Conservation (phyloP, 495 filamentous ascomycete species). For the Trichoderma reesei region DNA sequence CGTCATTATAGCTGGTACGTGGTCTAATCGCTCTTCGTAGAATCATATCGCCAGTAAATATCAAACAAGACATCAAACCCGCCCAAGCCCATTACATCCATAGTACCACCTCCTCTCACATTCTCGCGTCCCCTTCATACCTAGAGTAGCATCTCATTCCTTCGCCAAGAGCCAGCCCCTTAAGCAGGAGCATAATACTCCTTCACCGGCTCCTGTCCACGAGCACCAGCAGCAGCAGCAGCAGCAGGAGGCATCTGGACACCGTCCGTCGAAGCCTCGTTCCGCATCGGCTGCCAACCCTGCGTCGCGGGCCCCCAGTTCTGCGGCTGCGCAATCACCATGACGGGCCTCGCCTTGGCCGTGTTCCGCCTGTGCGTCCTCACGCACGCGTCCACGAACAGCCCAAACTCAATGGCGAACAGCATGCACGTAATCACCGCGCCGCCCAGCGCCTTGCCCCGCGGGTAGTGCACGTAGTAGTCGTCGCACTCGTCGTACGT, state of each 20-base stretch:
- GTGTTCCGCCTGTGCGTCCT: slow-evolving; percentile 27
- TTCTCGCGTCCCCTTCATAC: background rate
- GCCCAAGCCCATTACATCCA: background rate
- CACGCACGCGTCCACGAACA: slow-evolving; percentile 37
- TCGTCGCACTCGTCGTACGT: slow-evolving; percentile 9
- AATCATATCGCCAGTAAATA: background rate
- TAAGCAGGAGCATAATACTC: slow-evolving; percentile 2
- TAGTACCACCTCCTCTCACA: background rate
- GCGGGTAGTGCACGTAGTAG: background rate
- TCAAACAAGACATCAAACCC: background rate
- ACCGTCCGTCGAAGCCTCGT: background rate
- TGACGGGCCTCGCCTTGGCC: slow-evolving; percentile 14
- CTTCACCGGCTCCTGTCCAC: background rate
- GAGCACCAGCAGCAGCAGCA: background rate
- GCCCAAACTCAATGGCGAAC: slow-evolving; percentile 26
- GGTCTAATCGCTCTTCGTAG: background rate
- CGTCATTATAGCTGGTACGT: background rate
- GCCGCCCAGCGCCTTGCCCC: slow-evolving; percentile 15
- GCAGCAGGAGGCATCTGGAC: background rate
- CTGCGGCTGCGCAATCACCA: slow-evolving; percentile 13
- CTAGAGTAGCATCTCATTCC: background rate
- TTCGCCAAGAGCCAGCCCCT: background rate
- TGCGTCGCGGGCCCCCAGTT: slow-evolving; percentile 1
- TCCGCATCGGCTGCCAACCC: slow-evolving; percentile 8
- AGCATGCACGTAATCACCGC: slow-evolving; percentile 15